A percentile compares a stretch with the other conserved stretches of the same genome.
These are phyloP conservation scores for Coemansia guatemalensis DNA, from an alignment of 192 early-diverging fungal species.

Conservation along the genomic window DNA sequence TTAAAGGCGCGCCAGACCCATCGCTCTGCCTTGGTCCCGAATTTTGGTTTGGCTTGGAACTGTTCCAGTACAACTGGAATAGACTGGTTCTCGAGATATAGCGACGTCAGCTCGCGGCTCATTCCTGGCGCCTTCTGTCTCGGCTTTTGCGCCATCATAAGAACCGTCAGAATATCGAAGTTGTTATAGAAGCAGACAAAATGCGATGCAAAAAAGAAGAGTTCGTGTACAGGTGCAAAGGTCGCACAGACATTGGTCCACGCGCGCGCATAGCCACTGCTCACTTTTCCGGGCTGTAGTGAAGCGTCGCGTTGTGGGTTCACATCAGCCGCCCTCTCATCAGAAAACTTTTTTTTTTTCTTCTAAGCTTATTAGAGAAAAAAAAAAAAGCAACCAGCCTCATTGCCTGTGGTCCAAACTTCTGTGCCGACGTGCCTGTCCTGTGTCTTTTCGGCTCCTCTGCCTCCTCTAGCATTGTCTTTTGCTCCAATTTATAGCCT, in stretches of 20 bases:
- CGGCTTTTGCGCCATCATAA: constrained; percentile 23
- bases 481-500: background rate
- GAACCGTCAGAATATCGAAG: background rate
- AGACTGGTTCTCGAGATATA: constrained; percentile 48
- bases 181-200: background rate
- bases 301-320: constrained; percentile 8
- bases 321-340: background rate
- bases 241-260: background rate
- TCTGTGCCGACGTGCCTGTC: background rate
- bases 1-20: constrained; percentile 72
- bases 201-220: background rate
- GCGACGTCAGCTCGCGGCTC: constrained; percentile 50
- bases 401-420: background rate
- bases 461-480: background rate
- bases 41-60: constrained; percentile 69
- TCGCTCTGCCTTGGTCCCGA: constrained; percentile 62
- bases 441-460: background rate
- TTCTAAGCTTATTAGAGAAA: too few species aligned
- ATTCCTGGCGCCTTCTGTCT: constrained; percentile 30
- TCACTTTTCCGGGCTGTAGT: background rate
- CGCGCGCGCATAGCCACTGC: background rate
- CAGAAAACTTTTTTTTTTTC: constrained; percentile 13
- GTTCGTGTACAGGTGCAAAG: background rate
- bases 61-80: constrained; percentile 43
- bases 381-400: constrained; percentile 3